These are phyloP conservation scores for Helichrysum umbraculigerum DNA, from an alignment of 129 eudicot genomes.

Conservation along the genomic window DNA sequence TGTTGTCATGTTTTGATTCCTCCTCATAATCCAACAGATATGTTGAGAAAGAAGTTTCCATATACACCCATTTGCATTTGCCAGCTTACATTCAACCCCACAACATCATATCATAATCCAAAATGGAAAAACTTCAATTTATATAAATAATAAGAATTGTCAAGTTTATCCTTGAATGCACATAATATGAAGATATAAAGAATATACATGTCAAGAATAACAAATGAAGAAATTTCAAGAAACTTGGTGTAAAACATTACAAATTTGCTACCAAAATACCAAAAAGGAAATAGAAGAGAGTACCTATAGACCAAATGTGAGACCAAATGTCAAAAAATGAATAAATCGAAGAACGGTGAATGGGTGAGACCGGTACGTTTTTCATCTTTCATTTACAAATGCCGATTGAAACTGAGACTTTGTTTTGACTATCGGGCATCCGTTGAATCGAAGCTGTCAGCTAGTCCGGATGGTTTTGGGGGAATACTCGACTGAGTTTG, in stretches of 20 bases:
- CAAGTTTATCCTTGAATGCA: conserved; percentile 13
- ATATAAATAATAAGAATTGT: conserved; percentile 1
- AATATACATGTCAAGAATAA: conserved; percentile 19
- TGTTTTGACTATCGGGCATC: conserved; percentile 39
- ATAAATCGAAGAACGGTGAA: conserved; percentile 31
- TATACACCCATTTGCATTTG: conserved; percentile 20
- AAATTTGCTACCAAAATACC: conserved; percentile 25
- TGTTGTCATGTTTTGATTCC: conserved; percentile 33
- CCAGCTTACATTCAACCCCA: conserved; percentile 25
- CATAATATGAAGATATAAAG: conserved; percentile 15
- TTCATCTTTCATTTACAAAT: conserved; percentile 18
- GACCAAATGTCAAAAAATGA: conserved; percentile 28
- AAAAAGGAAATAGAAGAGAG: background rate
- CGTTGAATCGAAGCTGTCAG: conserved; percentile 29
- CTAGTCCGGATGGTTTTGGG: conserved; percentile 29
- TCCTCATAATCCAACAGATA: conserved; percentile 3
- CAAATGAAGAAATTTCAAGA: conserved; percentile 12
- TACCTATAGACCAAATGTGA: conserved; percentile 9
- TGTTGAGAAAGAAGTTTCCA: background rate
- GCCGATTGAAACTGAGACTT: background rate
- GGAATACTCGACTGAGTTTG: conserved; percentile 36
- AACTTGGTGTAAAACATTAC: conserved; percentile 13
- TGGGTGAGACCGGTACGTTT: background rate
- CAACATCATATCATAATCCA: background rate
- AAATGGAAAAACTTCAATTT: background rate